Base-by-base conservation (phyloP, 1,139 yeast species). In the Citeromyces hawaiiensis region DNA sequence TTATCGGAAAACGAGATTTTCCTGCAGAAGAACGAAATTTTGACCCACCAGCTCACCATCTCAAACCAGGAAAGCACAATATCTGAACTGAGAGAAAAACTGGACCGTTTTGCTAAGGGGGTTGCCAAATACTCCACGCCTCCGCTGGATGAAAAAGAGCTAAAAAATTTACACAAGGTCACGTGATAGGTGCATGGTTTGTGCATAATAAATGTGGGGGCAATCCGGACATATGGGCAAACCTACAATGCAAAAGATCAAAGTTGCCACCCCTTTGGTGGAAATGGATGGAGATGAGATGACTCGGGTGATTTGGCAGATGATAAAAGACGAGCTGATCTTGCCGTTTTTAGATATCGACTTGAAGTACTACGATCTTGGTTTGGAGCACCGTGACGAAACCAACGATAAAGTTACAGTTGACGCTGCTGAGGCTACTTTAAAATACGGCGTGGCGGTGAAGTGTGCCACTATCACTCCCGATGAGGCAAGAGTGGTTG, bases 401-500 rank as follows among this genome's bases (percentile, higher is more conserved):
- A 88, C 97, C 37, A 71, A 85, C 52, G 97, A 88, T 60, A 66
- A 83, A 63, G 86, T 88, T 53, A 88, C 97, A 23, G 59, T 70
- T 39, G 96, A 88, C 47, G 86, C 96, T 6, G 96, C 96, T 31
- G 68, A 82, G 46, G 97, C 97, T 41, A 87, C 85, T 53, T 70
- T 77, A 59, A 70, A 87, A 64, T 80, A 85, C 59, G 85, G 87
- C 42, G 97, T 88, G 38, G 97, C 94, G 44, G 82, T 88, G 54
- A 88, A 88, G 67, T 88, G 97, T 66, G 97, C 97, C 39, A 88
- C 97, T 42, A 88, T 88, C 60, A 88, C 97, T n/a, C 97, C 97
- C 7, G 97, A 88, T 59, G 97, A 88, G 66, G 88, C 83, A 36
- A 76, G 97, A 53, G 96, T 88, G 41, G 65, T 83, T 61, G 97